Percentiles rank a stretch among this genome's conserved stretches.
These are phyloP conservation scores for Artemisia annua DNA, from an alignment of 129 eudicot species.

Conservation along the genomic window DNA sequence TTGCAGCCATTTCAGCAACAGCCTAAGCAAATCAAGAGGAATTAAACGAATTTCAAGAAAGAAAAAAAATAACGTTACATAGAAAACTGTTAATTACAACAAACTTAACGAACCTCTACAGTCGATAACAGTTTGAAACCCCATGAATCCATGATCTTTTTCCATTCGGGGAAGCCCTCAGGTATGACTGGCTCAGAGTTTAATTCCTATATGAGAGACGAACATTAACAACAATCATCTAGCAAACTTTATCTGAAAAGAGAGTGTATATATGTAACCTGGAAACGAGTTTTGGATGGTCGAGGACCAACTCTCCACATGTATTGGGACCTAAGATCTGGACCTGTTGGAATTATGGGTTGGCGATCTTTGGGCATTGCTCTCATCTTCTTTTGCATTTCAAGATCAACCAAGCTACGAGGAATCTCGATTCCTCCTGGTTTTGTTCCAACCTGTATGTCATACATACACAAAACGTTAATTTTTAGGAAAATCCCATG, in stretches of 20 bases:
- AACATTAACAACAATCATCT: conserved; percentile 17
- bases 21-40: conserved; percentile 37
- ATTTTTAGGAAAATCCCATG: no score
- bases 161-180: conserved; percentile 83
- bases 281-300: conserved; percentile 69
- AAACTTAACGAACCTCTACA: conserved; percentile 43
- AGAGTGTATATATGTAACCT: conserved; percentile 41
- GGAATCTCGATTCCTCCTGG: conserved; percentile 97
- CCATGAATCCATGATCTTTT: conserved; percentile 86
- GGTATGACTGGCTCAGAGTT: conserved; percentile 91
- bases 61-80: not conserved
- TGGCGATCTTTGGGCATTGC: conserved; percentile 66
- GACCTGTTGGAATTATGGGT: conserved; percentile 62
- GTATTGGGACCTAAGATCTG: conserved; percentile 87
- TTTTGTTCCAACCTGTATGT: conserved; percentile 77
- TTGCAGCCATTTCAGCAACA: conserved; percentile 97
- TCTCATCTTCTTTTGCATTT: conserved; percentile 65
- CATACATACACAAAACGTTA: not conserved
- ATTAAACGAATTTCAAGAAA: not conserved
- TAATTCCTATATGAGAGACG: conserved; percentile 52
- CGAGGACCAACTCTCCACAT: conserved; percentile 97
- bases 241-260: not conserved
- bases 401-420: conserved; percentile 81
- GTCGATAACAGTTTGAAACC: conserved; percentile 85
- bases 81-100: not conserved